A percentile compares a stretch with the other conserved stretches of the same genome.
These are phyloP conservation scores for Nicotiana benthamiana DNA, from an alignment of 257 asterid species.

Conservation along the genomic window DNA sequence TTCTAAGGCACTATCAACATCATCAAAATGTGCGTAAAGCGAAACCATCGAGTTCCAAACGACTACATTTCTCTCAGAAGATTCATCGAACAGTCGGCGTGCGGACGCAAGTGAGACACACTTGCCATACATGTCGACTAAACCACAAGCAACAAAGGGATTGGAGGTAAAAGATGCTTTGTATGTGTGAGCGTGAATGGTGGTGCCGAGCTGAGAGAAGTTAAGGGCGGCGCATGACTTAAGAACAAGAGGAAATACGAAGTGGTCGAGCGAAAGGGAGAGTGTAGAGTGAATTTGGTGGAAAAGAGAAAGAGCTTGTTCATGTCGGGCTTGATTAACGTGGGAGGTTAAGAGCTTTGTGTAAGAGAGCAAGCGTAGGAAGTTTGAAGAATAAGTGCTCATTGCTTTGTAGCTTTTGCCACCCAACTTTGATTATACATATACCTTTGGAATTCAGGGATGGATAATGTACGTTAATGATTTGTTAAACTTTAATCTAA, in stretches of 20 bases:
- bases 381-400: constrained; percentile 31
- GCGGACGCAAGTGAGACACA: constrained; percentile 25
- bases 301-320: constrained; percentile 32
- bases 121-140: constrained; percentile 37
- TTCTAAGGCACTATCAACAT: constrained; percentile 25
- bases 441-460: not conserved
- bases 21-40: constrained; percentile 18
- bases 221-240: constrained; percentile 32
- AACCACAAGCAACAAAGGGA: constrained; percentile 40
- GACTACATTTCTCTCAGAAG: constrained; percentile 28
- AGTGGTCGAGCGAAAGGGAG: constrained; percentile 28
- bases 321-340: constrained; percentile 38
- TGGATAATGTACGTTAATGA: no score
- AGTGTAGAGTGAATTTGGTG: constrained; percentile 30
- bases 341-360: constrained; percentile 37
- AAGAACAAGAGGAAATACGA: constrained; percentile 41
- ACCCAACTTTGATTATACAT: not conserved
- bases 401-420: not conserved
- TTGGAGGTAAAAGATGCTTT: constrained; percentile 23
- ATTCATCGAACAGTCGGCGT: constrained; percentile 36
- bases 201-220: constrained; percentile 22
- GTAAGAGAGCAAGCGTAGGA: constrained; percentile 31
- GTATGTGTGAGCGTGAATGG: constrained; percentile 25
- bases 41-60: constrained; percentile 48
- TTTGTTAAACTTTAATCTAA: no score